A percentile compares a stretch with the other conserved stretches of the same genome.
These are phyloP conservation scores for Aspergillus sp. DNA, from an alignment of 2,329 filamentous ascomycete species.

Conservation along the genomic window DNA sequence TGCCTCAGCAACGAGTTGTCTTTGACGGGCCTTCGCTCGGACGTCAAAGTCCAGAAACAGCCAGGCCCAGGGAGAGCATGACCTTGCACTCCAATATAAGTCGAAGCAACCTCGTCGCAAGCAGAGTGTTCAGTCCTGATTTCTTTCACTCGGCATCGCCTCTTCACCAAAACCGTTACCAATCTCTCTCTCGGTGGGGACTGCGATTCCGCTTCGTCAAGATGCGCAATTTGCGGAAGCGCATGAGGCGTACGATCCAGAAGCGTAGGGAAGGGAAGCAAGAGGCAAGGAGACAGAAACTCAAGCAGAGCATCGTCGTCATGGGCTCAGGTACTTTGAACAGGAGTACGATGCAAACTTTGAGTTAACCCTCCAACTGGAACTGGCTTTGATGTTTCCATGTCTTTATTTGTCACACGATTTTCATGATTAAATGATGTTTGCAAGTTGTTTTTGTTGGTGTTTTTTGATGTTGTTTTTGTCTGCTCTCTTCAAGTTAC, in stretches of 20 bases:
- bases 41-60: slow-evolving; percentile 27
- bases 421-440: too few species aligned
- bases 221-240: slow-evolving; percentile 45
- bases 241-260: slow-evolving; percentile 40
- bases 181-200: slow-evolving; percentile 37
- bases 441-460: too few species aligned
- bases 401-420: too few species aligned
- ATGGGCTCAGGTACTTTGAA: too few species aligned
- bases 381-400: too few species aligned
- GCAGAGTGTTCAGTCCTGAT: slow-evolving; percentile 18
- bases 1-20: slow-evolving; percentile 46
- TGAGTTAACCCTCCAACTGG: too few species aligned
- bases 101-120: slow-evolving; percentile 25
- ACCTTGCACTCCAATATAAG: slow-evolving; percentile 21
- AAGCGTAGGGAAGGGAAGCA: slow-evolving; percentile 41
- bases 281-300: slow-evolving; percentile 49
- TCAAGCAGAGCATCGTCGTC: slow-evolving; percentile 55
- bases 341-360: too few species aligned
- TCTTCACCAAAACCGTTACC: slow-evolving; percentile 23
- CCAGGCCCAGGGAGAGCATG: slow-evolving; percentile 18
- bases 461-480: too few species aligned
- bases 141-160: slow-evolving; percentile 27
- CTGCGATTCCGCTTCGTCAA: slow-evolving; percentile 49
- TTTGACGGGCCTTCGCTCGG: slow-evolving; percentile 35
- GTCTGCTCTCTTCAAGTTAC: too few species aligned